These are phyloP conservation scores for Hygrophorus pudorinus DNA, from an alignment of 768 basidiomycete genomes.

Conservation along the genomic window DNA sequence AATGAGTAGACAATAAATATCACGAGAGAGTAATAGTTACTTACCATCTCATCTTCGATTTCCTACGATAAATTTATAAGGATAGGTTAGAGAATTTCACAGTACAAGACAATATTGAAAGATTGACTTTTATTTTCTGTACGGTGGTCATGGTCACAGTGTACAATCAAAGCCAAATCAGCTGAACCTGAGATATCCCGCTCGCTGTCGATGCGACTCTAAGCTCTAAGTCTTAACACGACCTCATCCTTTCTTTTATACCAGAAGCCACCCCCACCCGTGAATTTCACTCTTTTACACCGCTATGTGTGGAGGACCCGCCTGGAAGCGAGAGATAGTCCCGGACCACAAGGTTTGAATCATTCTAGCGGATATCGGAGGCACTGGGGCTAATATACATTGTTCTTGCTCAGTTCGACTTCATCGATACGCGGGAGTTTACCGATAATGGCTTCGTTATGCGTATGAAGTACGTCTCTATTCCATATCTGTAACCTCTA, in stretches of 20 bases:
- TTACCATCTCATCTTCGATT: conserved; percentile 96
- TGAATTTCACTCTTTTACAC: conserved; percentile 15
- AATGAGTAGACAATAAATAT: conserved; percentile 13
- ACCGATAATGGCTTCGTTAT: conserved; percentile 79
- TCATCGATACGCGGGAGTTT: conserved; percentile 90
- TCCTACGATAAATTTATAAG: conserved; percentile 49
- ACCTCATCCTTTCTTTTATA: neutral
- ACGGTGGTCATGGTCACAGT: conserved; percentile 69
- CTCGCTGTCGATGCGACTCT: neutral
- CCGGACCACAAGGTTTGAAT: conserved; percentile 88
- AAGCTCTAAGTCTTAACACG: neutral
- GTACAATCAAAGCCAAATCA: neutral
- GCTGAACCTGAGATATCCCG: no score
- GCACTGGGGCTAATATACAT: neutral
- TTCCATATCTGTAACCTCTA: neutral
- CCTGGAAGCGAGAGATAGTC: conserved; percentile 96
- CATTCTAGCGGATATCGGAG: neutral
- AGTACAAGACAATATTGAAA: conserved; percentile 14
- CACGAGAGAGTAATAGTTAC: conserved; percentile 16
- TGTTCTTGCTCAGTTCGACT: conserved; percentile 68
- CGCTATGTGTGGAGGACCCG: conserved; percentile 61
- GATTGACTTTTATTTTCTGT: conserved; percentile 77
- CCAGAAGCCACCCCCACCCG: neutral
- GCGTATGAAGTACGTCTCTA: conserved; percentile 63
- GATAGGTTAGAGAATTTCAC: conserved; percentile 7